Evolutionary conservation across 2,329 filamentous ascomycete genomes (phyloP), one percentile per base, ranked within the genome.

Genomic region (Botrytis fabae): DNA sequence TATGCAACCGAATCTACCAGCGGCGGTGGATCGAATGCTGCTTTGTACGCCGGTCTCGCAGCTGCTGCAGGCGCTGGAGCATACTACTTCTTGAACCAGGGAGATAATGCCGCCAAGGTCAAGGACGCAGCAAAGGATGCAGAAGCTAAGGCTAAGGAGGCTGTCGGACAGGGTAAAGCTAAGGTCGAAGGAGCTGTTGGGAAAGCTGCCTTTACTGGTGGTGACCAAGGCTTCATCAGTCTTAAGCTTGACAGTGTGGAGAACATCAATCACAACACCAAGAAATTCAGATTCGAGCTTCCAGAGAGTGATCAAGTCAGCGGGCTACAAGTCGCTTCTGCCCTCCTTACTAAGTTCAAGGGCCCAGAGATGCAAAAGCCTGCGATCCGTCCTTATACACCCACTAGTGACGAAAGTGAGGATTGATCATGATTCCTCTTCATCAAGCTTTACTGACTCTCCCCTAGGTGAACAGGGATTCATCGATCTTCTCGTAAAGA

Each of bases 271-370:
- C 92, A 95, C 87, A 98, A 98, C 87, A 97, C 94, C 79, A 98
- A 98, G 90, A 91, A 89, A 79, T 87, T 98, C 81, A 91, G 93
- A 79, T 98, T 99, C 84, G 90, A 91, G 80, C 90, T 98, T 61
- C 93, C 93, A 25, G 93, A 97, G 82, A 86, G 89, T 75, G 92
- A 97, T 81, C 89, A 92, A 83, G 91, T 97, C 70, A 95, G 93
- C 73, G 96, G 96, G 62, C 85, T 99, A 74, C 84, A 88, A 51
- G 85, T 97, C 76, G 90, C 95, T 73, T 97, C 93, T 88, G 95
- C 94, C 63, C 84, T 99, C 78, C 86, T 99, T 81, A 96, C 96
- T 77, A 97, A 97, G 85, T 98, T 90, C 87, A 94, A 97, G 86
- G 90, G 91, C 9, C 88, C 89, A n/a, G 90, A 91, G 74, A 91